Conservation (phyloP, 129 eudicot genomes). For the Cynara cardunculus region DNA sequence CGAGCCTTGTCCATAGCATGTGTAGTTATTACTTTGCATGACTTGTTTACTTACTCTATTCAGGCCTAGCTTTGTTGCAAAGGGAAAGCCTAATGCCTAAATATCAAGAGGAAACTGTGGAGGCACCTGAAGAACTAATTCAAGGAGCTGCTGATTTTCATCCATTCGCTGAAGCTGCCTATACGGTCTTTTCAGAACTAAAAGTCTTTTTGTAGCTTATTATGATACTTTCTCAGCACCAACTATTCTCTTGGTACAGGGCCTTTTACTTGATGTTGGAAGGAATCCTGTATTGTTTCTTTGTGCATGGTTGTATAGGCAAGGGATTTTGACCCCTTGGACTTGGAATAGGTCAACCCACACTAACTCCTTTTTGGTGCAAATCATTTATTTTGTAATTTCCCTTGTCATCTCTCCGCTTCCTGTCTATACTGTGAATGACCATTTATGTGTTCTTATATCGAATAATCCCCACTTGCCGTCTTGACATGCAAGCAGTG, state of each 20-base stretch:
- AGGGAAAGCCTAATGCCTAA: slow-evolving; percentile 32
- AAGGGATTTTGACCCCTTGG: slow-evolving; percentile 71
- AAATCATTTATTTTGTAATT: background rate
- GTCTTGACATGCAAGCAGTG: too few relatives aligned
- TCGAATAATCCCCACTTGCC: background rate
- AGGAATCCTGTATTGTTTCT: slow-evolving; percentile 62
- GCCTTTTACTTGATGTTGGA: slow-evolving; percentile 74
- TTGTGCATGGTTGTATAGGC: slow-evolving; percentile 72
- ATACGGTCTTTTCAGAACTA: slow-evolving; percentile 43
- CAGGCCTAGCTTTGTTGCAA: slow-evolving; percentile 66
- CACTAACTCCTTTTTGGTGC: background rate
- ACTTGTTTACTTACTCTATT: background rate
- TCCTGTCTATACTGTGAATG: background rate
- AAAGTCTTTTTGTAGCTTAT: slow-evolving; percentile 1
- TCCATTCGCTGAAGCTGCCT: slow-evolving; percentile 82
- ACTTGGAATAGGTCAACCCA: slow-evolving; percentile 45
- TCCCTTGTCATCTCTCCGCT: background rate
- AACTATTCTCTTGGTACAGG: slow-evolving; percentile 38
- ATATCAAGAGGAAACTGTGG: slow-evolving; percentile 34
- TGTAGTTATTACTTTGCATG: background rate
- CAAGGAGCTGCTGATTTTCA: slow-evolving; percentile 56
- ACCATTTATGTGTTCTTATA: background rate
- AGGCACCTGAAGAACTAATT: slow-evolving; percentile 46
- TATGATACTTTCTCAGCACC: background rate
- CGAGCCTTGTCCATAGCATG: background rate